These are phyloP conservation scores for Cladosporium cucumerinum DNA, from an alignment of 2,329 filamentous ascomycete genomes.

Conservation along the genomic window DNA sequence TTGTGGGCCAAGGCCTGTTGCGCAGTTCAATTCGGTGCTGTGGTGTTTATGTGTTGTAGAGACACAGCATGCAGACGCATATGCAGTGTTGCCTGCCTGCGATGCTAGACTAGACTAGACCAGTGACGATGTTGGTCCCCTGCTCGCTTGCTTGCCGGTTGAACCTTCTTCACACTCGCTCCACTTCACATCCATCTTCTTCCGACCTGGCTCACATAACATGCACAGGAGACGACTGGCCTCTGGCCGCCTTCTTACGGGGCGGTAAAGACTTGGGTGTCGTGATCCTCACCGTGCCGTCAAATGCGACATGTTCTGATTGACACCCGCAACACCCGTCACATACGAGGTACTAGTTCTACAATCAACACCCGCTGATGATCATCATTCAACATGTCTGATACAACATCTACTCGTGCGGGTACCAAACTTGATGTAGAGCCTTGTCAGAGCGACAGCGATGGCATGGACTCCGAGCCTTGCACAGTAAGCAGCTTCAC, in stretches of 20 bases:
- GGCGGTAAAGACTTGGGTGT: not conserved
- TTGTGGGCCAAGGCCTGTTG: not conserved
- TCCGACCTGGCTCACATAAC: not conserved
- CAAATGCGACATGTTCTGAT: not conserved
- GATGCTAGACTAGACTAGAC: not conserved
- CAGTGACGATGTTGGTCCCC: conserved; percentile 4
- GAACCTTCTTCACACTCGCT: not conserved
- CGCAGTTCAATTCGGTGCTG: not conserved
- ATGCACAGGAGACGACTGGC: not conserved
- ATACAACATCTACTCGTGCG: not conserved
- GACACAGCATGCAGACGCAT: too few relatives aligned
- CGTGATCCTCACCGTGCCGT: not conserved
- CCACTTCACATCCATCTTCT: not conserved
- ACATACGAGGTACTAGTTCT: not conserved
- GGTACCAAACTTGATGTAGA: not conserved
- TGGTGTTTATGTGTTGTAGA: not conserved
- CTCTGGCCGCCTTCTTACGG: not conserved
- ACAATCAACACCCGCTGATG: not conserved
- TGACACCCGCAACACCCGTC: not conserved
- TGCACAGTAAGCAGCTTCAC: not conserved
- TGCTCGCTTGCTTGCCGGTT: not conserved
- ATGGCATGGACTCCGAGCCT: not conserved
- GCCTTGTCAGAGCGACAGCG: not conserved
- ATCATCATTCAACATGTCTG: not conserved
- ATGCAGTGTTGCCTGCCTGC: not conserved